phyloP scores from a whole-genome alignment of 768 basidiomycete genomes.

The Coprinopsis strossmayeri region DNA sequence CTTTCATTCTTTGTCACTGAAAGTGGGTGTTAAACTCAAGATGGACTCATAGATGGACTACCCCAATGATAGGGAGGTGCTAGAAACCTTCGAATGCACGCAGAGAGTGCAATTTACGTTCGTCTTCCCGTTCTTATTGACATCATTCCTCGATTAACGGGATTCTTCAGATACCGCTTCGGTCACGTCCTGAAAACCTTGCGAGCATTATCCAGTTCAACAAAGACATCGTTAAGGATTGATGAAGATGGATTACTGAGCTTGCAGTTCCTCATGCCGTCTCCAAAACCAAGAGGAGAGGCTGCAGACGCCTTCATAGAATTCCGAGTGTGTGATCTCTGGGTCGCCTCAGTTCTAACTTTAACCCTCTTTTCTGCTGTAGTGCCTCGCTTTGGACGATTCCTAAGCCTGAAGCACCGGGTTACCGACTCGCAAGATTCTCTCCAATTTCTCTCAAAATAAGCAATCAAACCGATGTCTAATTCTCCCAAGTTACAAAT shows the following conservation, averaged over 20 bases:
- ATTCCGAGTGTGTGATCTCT: constrained; percentile 59
- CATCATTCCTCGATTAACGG: neutral
- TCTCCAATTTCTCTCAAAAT: neutral
- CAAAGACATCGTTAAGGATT: constrained; percentile 85
- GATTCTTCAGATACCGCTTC: constrained; percentile 66
- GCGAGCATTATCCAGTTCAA: constrained; percentile 74
- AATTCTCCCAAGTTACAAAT: neutral
- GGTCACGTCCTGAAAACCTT: constrained; percentile 66
- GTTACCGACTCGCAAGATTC: neutral
- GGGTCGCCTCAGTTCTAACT: neutral
- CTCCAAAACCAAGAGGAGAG: constrained; percentile 33
- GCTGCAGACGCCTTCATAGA: constrained; percentile 69
- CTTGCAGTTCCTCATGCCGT: constrained; percentile 85
- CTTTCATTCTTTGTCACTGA: neutral
- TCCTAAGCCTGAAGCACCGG: neutral
- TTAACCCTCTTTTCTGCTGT: neutral
- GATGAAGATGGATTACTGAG: constrained; percentile 78
- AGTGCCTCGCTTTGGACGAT: constrained; percentile 37
- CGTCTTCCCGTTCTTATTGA: constrained; percentile 6
- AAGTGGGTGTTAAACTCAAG: neutral
- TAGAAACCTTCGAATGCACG: constrained; percentile 84
- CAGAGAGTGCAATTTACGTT: constrained; percentile 67
- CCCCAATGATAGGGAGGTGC: constrained; percentile 84
- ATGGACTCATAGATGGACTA: constrained; percentile 81
- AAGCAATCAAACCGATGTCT: neutral